These are phyloP conservation scores for Yamadazyma oceani DNA, from an alignment of 1,139 yeast species.

Conservation along the genomic window DNA sequence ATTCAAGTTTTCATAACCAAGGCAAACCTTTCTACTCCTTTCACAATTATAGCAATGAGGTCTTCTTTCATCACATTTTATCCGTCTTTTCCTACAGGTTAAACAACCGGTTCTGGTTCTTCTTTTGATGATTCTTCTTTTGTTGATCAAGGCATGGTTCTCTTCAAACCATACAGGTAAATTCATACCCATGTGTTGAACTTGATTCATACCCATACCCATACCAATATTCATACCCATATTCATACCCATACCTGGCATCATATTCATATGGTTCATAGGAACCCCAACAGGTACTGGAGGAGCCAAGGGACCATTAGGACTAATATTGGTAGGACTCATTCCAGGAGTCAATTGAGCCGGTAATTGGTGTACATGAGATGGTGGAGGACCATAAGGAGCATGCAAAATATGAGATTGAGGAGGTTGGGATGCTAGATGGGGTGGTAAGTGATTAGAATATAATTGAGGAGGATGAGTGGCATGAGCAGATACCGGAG, in stretches of 20 bases:
- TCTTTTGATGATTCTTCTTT: slow-evolving; percentile 44
- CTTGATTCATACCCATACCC: slow-evolving; percentile 5
- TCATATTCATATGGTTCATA: slow-evolving; percentile 5
- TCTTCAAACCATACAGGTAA: slow-evolving; percentile 18
- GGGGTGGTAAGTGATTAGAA: slow-evolving; percentile 1
- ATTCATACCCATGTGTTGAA: background rate
- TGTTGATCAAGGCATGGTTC: slow-evolving; percentile 30
- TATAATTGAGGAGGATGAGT: background rate
- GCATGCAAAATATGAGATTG: background rate
- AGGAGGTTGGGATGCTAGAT: background rate
- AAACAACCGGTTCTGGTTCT: slow-evolving; percentile 75
- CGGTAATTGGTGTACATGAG: slow-evolving; percentile 1
- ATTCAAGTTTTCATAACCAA: slow-evolving; percentile 54
- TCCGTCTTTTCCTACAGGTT: slow-evolving; percentile 70
- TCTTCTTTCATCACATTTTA: slow-evolving; percentile 74
- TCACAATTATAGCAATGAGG: slow-evolving; percentile 76
- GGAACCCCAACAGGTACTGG: background rate
- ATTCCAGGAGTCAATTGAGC: background rate
- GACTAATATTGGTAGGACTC: background rate
- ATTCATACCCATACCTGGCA: slow-evolving; percentile 6
- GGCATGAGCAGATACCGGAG: background rate
- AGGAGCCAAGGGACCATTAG: background rate
- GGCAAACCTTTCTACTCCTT: slow-evolving; percentile 65
- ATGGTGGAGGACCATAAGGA: background rate
- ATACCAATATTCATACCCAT: slow-evolving; percentile 4